These are phyloP conservation scores for Penicillium sp. DNA, from an alignment of 2,329 filamentous ascomycete genomes.

Conservation along the genomic window DNA sequence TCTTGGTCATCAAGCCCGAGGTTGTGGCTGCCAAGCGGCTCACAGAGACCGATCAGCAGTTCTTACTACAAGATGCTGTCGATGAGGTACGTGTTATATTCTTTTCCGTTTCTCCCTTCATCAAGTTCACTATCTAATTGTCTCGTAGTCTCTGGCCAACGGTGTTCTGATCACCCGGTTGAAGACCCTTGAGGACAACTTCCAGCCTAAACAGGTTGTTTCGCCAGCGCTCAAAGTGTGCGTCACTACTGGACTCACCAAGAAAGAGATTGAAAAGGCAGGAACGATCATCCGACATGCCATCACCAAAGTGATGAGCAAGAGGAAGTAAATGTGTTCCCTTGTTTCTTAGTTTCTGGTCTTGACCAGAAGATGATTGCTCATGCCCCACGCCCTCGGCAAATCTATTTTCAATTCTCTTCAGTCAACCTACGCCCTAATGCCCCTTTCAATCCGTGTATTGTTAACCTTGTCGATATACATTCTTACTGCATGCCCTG, in stretches of 20 bases:
- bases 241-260: constrained; percentile 79
- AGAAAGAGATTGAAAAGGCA: constrained; percentile 95
- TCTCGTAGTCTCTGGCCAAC: constrained; percentile 70
- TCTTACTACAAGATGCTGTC: constrained; percentile 83
- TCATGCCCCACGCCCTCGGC: constrained; percentile 26
- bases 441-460: constrained; percentile 21
- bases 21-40: constrained; percentile 70
- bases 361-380: constrained; percentile 18
- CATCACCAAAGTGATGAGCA: constrained; percentile 83
- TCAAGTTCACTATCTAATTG: constrained; percentile 11
- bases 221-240: constrained; percentile 89
- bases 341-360: constrained; percentile 10
- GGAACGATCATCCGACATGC: constrained; percentile 85
- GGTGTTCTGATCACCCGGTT: constrained; percentile 85
- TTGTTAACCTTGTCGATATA: constrained; percentile 27
- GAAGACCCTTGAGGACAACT: constrained; percentile 71
- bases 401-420: constrained; percentile 8
- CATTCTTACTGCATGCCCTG: constrained; percentile 23
- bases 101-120: not conserved
- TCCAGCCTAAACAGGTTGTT: constrained; percentile 64
- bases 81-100: constrained; percentile 72
- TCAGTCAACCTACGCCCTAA: constrained; percentile 21
- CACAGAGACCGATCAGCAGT: constrained; percentile 74
- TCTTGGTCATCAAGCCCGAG: constrained; percentile 80
- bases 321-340: constrained; percentile 44